Base-by-base conservation (phyloP, 129 eudicot species). In the Heracleum sosnowskyi region DNA sequence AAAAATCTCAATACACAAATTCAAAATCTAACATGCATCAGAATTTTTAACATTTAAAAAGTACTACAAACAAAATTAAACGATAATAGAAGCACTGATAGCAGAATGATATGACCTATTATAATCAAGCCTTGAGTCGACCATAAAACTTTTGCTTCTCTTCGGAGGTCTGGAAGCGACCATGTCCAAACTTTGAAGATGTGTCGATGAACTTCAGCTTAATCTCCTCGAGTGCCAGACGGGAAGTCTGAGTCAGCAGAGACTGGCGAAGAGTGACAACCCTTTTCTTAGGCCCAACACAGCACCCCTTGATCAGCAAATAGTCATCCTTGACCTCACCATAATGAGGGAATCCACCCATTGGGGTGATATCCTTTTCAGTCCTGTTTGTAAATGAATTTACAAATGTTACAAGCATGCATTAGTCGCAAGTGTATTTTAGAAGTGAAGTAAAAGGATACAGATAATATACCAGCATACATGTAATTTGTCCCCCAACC, bases 261-360 rank as follows among this genome's bases (percentile, higher is more conserved):
- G 85, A 77, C 39, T 82, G 85, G 47, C 82, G 63, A 18, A 82
- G 79, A 20, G 79, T 82, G 18, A 78, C 82, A 74, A 82, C 85
- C 28, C 82, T 45, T 75, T 82, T 82, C 76, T 82, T 82, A 9
- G 81, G 81, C 5, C 85, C 85, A 11, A 77, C 81, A 78, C 82
- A 82, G 79, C 79, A 55, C 11, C 79, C 82, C 76, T 82, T 82
- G 29, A 82, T 82, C 79, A 78, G 17, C 36, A 82, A 26, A 75
- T 77, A 82, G 31, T 82, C 85, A 70, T 82, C 81, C 62, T 82
- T 82, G 79, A 82, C 82, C 5, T 72, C 55, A 41, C 85, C 85
- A 44, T 82, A 82, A 68, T 82, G 85, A 17, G 85, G 79, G 78
- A 82, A 82, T 18, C 85, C 85, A 37, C 85, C 85, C 81, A 82